A percentile compares a stretch with the other conserved stretches of the same genome.
Conservation (phyloP, 1,284 basidiomycete species). For the Rhodotorula sp. region DNA sequence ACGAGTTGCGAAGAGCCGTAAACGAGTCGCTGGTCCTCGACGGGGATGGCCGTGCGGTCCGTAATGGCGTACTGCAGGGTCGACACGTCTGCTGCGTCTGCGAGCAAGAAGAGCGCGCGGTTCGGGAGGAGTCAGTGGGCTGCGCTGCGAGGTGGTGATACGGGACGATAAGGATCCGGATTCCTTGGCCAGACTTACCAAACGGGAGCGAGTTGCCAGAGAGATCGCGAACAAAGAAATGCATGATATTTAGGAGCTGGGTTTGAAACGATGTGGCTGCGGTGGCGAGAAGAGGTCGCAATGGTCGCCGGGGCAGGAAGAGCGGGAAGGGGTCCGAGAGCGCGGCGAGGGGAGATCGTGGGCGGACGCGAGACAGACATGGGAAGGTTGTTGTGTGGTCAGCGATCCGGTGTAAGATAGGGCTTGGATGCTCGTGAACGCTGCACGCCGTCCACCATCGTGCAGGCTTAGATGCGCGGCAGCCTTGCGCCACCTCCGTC, state of each 20-base stretch:
- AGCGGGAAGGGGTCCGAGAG: too few relatives aligned
- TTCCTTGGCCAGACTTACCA: background rate
- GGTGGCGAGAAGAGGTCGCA: too few relatives aligned
- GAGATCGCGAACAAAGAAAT: constrained; percentile 12
- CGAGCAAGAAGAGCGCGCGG: background rate
- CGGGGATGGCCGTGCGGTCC: constrained; percentile 29
- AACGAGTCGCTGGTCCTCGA: constrained; percentile 35
- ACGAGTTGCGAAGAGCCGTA: constrained; percentile 28
- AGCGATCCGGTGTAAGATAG: too few relatives aligned
- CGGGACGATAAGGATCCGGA: background rate
- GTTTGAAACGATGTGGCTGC: too few relatives aligned
- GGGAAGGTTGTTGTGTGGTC: too few relatives aligned
- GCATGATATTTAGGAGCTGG: background rate
- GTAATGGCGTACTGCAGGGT: constrained; percentile 29
- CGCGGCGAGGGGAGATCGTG: too few relatives aligned
- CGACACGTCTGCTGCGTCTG: constrained; percentile 30
- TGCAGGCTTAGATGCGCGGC: background rate
- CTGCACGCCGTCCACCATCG: too few relatives aligned
- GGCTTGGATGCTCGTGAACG: too few relatives aligned
- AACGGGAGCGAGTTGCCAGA: constrained; percentile 4
- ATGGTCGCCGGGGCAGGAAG: too few relatives aligned
- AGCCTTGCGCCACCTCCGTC: background rate
- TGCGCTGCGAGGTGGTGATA: background rate
- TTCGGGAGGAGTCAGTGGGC: background rate
- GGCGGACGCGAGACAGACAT: too few relatives aligned